A percentile compares a stretch with the other conserved stretches of the same genome.
phyloP scores from a whole-genome alignment of 345 rosid genomes.

The Dimocarpus longan region DNA sequence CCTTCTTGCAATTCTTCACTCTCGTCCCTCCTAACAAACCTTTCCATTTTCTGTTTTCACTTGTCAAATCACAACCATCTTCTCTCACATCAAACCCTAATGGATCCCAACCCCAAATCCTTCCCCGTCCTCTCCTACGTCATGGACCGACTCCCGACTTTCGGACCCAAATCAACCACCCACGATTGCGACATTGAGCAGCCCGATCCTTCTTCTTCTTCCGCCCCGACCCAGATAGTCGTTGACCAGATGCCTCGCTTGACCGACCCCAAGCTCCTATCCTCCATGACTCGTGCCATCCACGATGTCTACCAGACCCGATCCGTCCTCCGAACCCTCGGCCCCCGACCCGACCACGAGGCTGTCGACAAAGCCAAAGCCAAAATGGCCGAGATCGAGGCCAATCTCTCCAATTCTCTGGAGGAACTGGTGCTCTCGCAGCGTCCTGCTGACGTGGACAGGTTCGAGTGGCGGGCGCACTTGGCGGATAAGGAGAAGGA shows the following conservation, averaged over 20 bases:
- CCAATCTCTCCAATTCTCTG: slow-evolving; percentile 57
- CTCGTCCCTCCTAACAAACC: background rate
- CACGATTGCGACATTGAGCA: slow-evolving; percentile 39
- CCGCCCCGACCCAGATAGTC: slow-evolving; percentile 26
- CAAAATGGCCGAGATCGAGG: slow-evolving; percentile 61
- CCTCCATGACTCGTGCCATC: slow-evolving; percentile 75
- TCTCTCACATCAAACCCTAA: slow-evolving; percentile 5
- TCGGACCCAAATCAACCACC: slow-evolving; percentile 43
- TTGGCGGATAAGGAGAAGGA: slow-evolving; percentile 61
- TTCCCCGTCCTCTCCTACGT: slow-evolving; percentile 92
- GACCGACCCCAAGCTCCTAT: slow-evolving; percentile 61
- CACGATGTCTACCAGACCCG: slow-evolving; percentile 82
- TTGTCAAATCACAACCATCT: background rate
- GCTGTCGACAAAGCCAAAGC: slow-evolving; percentile 71
- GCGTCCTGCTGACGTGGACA: slow-evolving; percentile 53
- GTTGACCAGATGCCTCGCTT: slow-evolving; percentile 65
- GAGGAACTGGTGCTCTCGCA: slow-evolving; percentile 74
- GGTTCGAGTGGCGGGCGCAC: slow-evolving; percentile 53
- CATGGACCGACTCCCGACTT: slow-evolving; percentile 69
- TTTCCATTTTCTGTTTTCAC: background rate
- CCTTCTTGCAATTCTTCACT: background rate
- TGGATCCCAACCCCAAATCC: slow-evolving; percentile 75
- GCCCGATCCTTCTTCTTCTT: slow-evolving; percentile 37
- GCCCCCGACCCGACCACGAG: slow-evolving; percentile 95
- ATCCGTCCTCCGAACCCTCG: slow-evolving; percentile 73